Conservation (phyloP, 768 basidiomycete species). For the Lenzites betulinus region DNA sequence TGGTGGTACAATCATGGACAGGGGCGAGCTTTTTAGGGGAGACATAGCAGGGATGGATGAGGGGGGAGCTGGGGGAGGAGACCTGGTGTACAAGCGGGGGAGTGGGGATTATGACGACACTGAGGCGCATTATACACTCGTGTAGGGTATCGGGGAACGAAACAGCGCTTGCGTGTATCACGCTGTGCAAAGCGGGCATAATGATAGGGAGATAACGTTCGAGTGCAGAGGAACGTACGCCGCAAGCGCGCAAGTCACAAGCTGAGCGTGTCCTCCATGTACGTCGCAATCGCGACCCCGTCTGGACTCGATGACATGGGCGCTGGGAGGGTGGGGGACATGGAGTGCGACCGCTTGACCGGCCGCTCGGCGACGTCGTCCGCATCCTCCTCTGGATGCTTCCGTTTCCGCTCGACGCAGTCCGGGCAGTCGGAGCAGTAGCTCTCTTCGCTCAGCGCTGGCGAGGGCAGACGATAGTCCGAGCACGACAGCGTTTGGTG, state of each 20-base stretch:
- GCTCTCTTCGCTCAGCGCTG: conserved; percentile 26
- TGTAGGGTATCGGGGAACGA: neutral
- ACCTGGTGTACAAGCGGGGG: neutral
- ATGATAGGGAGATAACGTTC: neutral
- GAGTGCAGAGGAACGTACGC: neutral
- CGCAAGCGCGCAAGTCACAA: conserved; percentile 5
- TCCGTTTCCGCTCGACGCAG: conserved; percentile 23
- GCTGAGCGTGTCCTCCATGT: conserved; percentile 9
- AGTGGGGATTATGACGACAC: neutral
- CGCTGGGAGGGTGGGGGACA: conserved; percentile 5
- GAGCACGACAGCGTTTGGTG: conserved; percentile 12
- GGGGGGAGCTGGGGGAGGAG: too few relatives aligned
- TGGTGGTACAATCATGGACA: too few relatives aligned
- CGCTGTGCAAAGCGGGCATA: neutral
- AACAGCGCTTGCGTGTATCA: neutral
- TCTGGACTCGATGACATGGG: conserved; percentile 12
- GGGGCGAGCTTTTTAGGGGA: too few relatives aligned
- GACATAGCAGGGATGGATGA: too few relatives aligned
- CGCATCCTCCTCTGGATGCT: conserved; percentile 1
- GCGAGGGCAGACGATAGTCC: conserved; percentile 26
- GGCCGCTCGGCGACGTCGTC: conserved; percentile 14
- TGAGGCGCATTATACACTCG: neutral
- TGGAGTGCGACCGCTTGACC: conserved; percentile 20
- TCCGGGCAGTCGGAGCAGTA: conserved; percentile 33
- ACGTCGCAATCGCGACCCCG: conserved; percentile 6